phyloP scores from a whole-genome alignment of 768 basidiomycete species.

The Suillus decipiens region DNA sequence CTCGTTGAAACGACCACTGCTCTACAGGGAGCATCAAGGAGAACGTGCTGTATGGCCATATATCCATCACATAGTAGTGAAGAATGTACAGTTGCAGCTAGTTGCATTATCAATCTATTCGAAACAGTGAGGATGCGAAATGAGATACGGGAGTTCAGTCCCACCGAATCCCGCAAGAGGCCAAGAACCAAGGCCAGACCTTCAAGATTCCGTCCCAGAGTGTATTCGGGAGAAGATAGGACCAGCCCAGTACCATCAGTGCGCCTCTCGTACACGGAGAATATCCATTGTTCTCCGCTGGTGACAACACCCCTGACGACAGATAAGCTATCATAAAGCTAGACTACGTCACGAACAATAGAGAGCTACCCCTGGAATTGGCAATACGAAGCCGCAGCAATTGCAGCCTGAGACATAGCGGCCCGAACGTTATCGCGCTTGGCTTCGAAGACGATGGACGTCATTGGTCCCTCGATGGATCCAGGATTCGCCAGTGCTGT shows the following conservation, averaged over 20 bases:
- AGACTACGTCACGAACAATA: not conserved
- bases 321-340: not conserved
- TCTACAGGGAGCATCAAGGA: too few relatives aligned
- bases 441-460: constrained; percentile 21
- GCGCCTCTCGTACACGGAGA: not conserved
- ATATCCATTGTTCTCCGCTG: not conserved
- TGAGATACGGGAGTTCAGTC: too few relatives aligned
- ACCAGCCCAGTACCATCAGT: not conserved
- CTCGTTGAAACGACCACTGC: too few relatives aligned
- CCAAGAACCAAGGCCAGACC: too few relatives aligned
- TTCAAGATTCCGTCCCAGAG: too few relatives aligned
- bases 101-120: too few relatives aligned
- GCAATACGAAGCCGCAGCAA: constrained; percentile 16
- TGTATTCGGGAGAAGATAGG: not conserved
- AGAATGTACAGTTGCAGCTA: too few relatives aligned
- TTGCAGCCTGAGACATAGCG: constrained; percentile 16
- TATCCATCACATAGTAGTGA: too few relatives aligned
- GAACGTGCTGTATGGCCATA: too few relatives aligned
- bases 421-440: constrained; percentile 19
- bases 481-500: not conserved
- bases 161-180: too few relatives aligned
- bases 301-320: not conserved
- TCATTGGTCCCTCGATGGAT: constrained; percentile 2
- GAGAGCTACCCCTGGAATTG: constrained; percentile 2
- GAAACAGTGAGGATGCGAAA: too few relatives aligned